Base-by-base conservation (phyloP, 2,329 filamentous ascomycete species). In the Verticillium albo-atrum region DNA sequence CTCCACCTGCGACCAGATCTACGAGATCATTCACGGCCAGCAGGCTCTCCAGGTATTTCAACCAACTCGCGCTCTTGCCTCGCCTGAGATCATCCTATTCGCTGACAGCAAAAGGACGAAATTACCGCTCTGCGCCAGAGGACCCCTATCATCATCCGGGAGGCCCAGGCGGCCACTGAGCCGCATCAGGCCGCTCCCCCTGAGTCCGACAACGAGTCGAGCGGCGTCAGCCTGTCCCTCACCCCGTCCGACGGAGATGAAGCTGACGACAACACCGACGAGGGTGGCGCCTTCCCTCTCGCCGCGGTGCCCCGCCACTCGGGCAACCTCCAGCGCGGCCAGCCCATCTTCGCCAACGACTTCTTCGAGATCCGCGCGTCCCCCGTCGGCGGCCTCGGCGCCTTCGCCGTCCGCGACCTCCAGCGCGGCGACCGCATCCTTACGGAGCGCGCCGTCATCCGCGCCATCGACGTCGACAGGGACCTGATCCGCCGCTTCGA, bases 391-490 rank as follows among this genome's bases (percentile, higher is more conserved):
- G 81, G 82, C 1, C 73, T 76, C 52, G 82, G 82, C 0, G 76
- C 73, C 0, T 82, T 84, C 54, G 81, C 82, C 0, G 62, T 65
- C 1, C 66, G 65, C 5, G 68, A 74, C 6, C 71, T 85, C 12
- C 62, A 62, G 20, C 55, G 63, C 0, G 73, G 73, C 35, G 73
- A 79, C 35, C 64, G 70, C 1, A 75, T 85, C 9, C 73, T 83
- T 0, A 63, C 74, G 0, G 82, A 85, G 66, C 63, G 61, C 12
- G 76, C 81, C 0, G 67, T 83, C 0, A 66, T 84, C 17, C 67
- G 68, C 3, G 68, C 75, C 6, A 62, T 68, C 27, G 10, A 50
- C 42, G 42, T 50, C 9, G 42, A 56, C 14, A 26, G 52, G 54
- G 3, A 71, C 70, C 2, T 67, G 61, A 42, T 53, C 62, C 14